Percentiles rank a stretch among this genome's conserved stretches.
These are phyloP conservation scores for Debaryomyces hansenii DNA, from an alignment of 805 yeast species.

Conservation along the genomic window DNA sequence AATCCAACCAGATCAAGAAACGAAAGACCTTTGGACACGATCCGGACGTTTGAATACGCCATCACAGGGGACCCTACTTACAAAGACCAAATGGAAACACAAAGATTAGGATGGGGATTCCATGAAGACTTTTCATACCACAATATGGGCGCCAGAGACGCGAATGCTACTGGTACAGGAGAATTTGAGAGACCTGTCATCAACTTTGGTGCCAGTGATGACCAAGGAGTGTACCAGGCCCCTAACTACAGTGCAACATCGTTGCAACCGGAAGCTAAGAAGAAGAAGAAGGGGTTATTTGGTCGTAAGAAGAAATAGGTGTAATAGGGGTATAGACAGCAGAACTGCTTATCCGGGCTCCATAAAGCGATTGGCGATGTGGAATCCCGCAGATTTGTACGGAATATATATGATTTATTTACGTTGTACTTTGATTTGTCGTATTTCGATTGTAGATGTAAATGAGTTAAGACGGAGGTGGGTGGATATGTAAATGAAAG, in stretches of 20 bases:
- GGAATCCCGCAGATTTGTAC: no score
- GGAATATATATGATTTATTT: no score
- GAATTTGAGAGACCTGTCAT: slow-evolving; percentile 42
- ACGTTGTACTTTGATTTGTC: no score
- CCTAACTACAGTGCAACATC: slow-evolving; percentile 58
- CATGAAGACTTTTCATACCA: slow-evolving; percentile 71
- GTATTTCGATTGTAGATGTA: no score
- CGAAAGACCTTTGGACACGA: slow-evolving; percentile 96
- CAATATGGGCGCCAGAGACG: slow-evolving; percentile 31
- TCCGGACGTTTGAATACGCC: slow-evolving; percentile 88
- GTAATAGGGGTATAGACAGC: not conserved
- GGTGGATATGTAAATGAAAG: no score
- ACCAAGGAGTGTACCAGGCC: slow-evolving; percentile 50
- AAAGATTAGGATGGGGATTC: slow-evolving; percentile 82
- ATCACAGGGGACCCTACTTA: slow-evolving; percentile 84
- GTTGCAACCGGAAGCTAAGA: slow-evolving; percentile 35
- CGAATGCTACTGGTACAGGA: slow-evolving; percentile 28
- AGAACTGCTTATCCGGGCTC: no score
- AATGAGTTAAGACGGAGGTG: no score
- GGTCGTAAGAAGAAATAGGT: slow-evolving; percentile 52
- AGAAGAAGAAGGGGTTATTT: slow-evolving; percentile 70
- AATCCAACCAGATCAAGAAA: slow-evolving; percentile 93
- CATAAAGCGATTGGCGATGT: no score
- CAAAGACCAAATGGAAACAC: slow-evolving; percentile 79
- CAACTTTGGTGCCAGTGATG: slow-evolving; percentile 36